Conservation (phyloP, 2,329 filamentous ascomycete species). For the Diaporthe caulivora region DNA sequence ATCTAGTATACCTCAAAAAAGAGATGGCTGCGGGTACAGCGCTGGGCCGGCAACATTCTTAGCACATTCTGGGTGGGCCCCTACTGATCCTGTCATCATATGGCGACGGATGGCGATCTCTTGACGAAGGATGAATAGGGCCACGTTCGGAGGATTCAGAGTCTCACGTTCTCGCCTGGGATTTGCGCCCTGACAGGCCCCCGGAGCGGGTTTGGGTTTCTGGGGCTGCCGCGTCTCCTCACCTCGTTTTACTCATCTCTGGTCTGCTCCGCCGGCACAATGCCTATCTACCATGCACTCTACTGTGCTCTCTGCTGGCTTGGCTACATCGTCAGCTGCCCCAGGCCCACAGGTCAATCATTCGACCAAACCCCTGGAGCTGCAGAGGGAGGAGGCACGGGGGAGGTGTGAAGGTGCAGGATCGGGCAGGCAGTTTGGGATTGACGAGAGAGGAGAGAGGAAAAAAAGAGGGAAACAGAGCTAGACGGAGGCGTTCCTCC, state of each 20-base stretch:
- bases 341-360: slow-evolving; percentile 2
- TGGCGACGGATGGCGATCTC: background rate
- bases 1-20: background rate
- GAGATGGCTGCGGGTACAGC: background rate
- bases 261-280: background rate
- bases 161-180: slow-evolving; percentile 28
- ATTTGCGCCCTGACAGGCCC: slow-evolving; percentile 28
- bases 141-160: slow-evolving; percentile 23
- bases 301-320: slow-evolving; percentile 1
- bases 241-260: too few relatives aligned
- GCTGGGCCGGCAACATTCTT: slow-evolving; percentile 1
- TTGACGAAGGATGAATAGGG: slow-evolving; percentile 27
- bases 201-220: slow-evolving; percentile 21
- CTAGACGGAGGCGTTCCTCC: background rate
- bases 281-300: too few relatives aligned
- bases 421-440: background rate
- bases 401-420: too few relatives aligned
- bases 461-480: too few relatives aligned
- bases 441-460: background rate
- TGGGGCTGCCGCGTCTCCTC: slow-evolving; percentile 7
- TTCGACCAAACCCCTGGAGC: slow-evolving; percentile 8
- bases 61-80: slow-evolving; percentile 3
- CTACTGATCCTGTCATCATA: slow-evolving; percentile 23
- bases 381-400: background rate
- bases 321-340: slow-evolving; percentile 26